phyloP scores from a whole-genome alignment of 108 stramenopile species.

The Asterionellopsis glacialis region DNA sequence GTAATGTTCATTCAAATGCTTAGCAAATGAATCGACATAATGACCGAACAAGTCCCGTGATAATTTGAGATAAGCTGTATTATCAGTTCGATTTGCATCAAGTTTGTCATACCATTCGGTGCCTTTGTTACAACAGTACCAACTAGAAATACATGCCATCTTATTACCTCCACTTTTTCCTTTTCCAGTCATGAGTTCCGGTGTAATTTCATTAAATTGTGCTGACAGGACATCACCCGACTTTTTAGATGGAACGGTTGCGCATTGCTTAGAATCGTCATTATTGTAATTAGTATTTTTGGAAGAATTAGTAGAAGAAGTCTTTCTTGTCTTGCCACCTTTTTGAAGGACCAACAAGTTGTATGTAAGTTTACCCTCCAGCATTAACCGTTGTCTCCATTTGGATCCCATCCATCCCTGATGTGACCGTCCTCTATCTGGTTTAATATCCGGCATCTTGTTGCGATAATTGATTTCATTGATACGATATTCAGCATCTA shows the following conservation, averaged over 20 bases:
- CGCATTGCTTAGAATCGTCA: neutral
- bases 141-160: conserved; percentile 33
- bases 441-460: conserved; percentile 24
- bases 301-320: no score
- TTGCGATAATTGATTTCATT: conserved; percentile 42
- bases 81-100: conserved; percentile 24
- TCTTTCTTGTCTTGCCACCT: neutral
- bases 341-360: conserved; percentile 44
- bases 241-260: conserved; percentile 8
- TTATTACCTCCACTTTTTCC: conserved; percentile 28
- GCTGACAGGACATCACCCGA: neutral
- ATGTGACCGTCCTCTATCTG: conserved; percentile 22
- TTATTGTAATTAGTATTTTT: no score
- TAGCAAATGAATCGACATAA: conserved; percentile 35
- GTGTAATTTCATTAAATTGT: conserved; percentile 13
- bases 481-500: conserved; percentile 33
- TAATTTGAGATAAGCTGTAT: conserved; percentile 23
- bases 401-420: conserved; percentile 58
- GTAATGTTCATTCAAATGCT: conserved; percentile 38
- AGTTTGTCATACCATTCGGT: conserved; percentile 23
- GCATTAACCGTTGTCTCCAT: conserved; percentile 34
- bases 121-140: conserved; percentile 49
- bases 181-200: conserved; percentile 34
- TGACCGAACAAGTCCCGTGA: conserved; percentile 29
- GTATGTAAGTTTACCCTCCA: conserved; percentile 47